phyloP scores from a whole-genome alignment of 371 early-diverging fungal genomes.

The Mucor velutinosus region DNA sequence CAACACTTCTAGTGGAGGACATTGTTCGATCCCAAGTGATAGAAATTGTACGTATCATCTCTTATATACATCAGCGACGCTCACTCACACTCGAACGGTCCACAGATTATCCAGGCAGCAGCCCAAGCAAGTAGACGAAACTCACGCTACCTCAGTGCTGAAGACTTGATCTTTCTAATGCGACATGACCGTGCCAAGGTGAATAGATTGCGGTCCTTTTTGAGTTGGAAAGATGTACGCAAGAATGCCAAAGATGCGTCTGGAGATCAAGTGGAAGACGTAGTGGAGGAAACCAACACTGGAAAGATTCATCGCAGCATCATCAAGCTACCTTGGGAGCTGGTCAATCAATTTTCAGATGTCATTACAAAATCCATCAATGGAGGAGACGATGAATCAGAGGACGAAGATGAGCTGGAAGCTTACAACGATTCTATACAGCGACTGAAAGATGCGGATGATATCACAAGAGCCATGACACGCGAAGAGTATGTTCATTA shows the following conservation, averaged over 20 bases:
- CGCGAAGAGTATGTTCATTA: slow-evolving; percentile 98
- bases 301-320: slow-evolving; percentile 72
- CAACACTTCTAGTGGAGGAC: slow-evolving; percentile 88
- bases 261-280: slow-evolving; percentile 71
- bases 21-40: slow-evolving; percentile 95
- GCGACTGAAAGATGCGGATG: slow-evolving; percentile 81
- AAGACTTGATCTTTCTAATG: slow-evolving; percentile 96
- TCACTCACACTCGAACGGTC: not conserved
- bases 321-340: slow-evolving; percentile 91
- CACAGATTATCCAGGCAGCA: slow-evolving; percentile 80
- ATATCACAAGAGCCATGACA: slow-evolving; percentile 94
- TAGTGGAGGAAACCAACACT: slow-evolving; percentile 69
- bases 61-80: not conserved
- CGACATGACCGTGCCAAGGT: slow-evolving; percentile 93
- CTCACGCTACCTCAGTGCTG: slow-evolving; percentile 81
- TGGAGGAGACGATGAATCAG: slow-evolving; percentile 77
- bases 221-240: slow-evolving; percentile 96
- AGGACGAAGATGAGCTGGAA: slow-evolving; percentile 85
- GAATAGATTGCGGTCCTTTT: slow-evolving; percentile 84
- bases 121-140: slow-evolving; percentile 84
- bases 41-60: slow-evolving; percentile 71
- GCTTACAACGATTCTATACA: slow-evolving; percentile 88
- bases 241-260: slow-evolving; percentile 83
- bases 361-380: slow-evolving; percentile 46
- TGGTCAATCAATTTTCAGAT: slow-evolving; percentile 81